phyloP scores from a whole-genome alignment of 2,329 filamentous ascomycete genomes.

The Podosphaera xanthii region DNA sequence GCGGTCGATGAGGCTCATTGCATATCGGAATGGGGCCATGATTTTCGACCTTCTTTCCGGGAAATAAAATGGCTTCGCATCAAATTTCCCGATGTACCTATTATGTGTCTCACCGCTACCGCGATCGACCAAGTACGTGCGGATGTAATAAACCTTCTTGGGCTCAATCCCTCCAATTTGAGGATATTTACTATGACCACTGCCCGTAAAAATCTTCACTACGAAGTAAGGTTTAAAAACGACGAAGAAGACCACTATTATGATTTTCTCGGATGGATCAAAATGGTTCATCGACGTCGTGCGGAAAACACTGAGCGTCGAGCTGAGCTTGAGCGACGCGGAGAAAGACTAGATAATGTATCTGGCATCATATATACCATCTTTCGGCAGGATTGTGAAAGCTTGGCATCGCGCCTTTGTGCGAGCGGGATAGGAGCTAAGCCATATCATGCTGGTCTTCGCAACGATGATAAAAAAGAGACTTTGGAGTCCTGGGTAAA shows the following conservation, averaged over 20 bases:
- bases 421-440: constrained; percentile 49
- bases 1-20: constrained; percentile 92
- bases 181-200: constrained; percentile 67
- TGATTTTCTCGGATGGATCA: constrained; percentile 58
- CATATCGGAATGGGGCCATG: constrained; percentile 95
- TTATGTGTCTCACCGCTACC: constrained; percentile 84
- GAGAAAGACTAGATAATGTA: constrained; percentile 38
- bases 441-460: constrained; percentile 48
- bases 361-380: constrained; percentile 64
- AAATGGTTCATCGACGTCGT: constrained; percentile 46
- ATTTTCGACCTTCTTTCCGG: constrained; percentile 86
- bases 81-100: constrained; percentile 62
- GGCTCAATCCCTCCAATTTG: constrained; percentile 38
- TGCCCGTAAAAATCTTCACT: constrained; percentile 65
- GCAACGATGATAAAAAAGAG: constrained; percentile 44
- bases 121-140: constrained; percentile 58
- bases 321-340: constrained; percentile 29
- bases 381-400: constrained; percentile 52
- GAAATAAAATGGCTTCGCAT: constrained; percentile 66
- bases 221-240: constrained; percentile 66
- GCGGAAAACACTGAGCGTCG: constrained; percentile 30
- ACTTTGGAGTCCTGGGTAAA: constrained; percentile 49
- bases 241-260: constrained; percentile 47
- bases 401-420: constrained; percentile 40
- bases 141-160: constrained; percentile 62